Evolutionary conservation across 208 protist genomes (phyloP).

Genomic region (Acanthamoeba sp.): DNA sequence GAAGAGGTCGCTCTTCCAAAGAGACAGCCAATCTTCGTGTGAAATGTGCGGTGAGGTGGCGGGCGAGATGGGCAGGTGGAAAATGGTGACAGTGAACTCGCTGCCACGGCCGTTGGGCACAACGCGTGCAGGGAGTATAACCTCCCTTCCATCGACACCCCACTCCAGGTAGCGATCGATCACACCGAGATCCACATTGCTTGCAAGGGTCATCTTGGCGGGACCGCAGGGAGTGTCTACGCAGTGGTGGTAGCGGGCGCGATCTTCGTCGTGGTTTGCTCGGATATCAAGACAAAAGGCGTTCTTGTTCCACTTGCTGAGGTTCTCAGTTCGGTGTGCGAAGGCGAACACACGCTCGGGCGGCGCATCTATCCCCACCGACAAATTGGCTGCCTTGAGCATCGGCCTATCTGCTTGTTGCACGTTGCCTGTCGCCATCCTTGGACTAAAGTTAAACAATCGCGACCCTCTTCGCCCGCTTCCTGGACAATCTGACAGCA

Average conservation of each 20-base stretch:
- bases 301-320: neutral
- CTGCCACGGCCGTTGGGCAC: conserved; percentile 14
- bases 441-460: no score
- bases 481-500: neutral
- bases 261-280: neutral
- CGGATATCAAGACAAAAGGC: neutral
- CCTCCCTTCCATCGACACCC: neutral
- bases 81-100: conserved; percentile 26
- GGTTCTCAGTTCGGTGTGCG: neutral
- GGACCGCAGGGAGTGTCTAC: neutral
- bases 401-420: neutral
- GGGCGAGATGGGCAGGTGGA: neutral
- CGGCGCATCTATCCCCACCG: conserved; percentile 10
- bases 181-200: neutral
- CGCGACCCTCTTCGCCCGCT: neutral
- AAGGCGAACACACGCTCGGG: conserved; percentile 2
- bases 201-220: neutral
- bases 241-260: neutral
- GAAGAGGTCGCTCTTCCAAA: conserved; percentile 35
- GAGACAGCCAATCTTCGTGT: conserved; percentile 12
- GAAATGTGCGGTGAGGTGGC: neutral
- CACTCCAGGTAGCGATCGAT: neutral
- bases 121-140: neutral
- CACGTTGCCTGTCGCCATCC: no score
- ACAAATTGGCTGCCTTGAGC: neutral